These are phyloP conservation scores for Calonectria montana DNA, from an alignment of 2,329 filamentous ascomycete species.

Conservation along the genomic window DNA sequence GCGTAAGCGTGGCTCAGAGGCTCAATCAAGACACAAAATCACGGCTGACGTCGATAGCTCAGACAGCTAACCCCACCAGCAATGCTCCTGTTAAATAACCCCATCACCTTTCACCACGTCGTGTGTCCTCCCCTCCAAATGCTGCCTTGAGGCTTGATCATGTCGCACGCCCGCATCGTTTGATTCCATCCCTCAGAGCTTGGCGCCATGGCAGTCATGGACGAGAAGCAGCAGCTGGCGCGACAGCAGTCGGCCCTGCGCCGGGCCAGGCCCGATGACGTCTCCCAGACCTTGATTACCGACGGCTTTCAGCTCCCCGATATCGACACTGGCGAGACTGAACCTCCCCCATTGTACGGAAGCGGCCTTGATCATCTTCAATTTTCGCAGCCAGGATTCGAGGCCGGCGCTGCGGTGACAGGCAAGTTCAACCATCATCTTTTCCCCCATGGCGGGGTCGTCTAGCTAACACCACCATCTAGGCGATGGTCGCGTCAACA, in stretches of 20 bases:
- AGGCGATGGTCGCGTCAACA: slow-evolving; percentile 83
- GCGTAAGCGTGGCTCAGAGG: neutral
- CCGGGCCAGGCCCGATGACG: slow-evolving; percentile 20
- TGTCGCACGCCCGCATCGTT: slow-evolving; percentile 3
- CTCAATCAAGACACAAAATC: neutral
- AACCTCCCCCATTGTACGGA: slow-evolving; percentile 70
- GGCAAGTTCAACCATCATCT: slow-evolving; percentile 48
- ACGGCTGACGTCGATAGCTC: slow-evolving; percentile 12
- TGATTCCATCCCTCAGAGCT: neutral
- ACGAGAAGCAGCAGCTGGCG: slow-evolving; percentile 43
- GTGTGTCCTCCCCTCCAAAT: neutral
- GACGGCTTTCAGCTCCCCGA: slow-evolving; percentile 56
- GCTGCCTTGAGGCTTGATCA: neutral
- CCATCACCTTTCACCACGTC: neutral
- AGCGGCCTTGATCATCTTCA: slow-evolving; percentile 66
- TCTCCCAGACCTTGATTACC: slow-evolving; percentile 47
- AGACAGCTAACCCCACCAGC: slow-evolving; percentile 9
- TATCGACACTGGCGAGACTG: slow-evolving; percentile 54
- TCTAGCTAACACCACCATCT: slow-evolving; percentile 28
- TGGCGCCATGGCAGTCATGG: slow-evolving; percentile 40
- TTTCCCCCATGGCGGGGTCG: neutral
- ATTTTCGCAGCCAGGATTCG: slow-evolving; percentile 71
- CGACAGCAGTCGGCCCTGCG: slow-evolving; percentile 33
- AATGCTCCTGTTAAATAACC: neutral
- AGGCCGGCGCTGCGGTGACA: slow-evolving; percentile 70